Conservation (phyloP, 2,329 filamentous ascomycete species). For the Phialophora macrospora region DNA sequence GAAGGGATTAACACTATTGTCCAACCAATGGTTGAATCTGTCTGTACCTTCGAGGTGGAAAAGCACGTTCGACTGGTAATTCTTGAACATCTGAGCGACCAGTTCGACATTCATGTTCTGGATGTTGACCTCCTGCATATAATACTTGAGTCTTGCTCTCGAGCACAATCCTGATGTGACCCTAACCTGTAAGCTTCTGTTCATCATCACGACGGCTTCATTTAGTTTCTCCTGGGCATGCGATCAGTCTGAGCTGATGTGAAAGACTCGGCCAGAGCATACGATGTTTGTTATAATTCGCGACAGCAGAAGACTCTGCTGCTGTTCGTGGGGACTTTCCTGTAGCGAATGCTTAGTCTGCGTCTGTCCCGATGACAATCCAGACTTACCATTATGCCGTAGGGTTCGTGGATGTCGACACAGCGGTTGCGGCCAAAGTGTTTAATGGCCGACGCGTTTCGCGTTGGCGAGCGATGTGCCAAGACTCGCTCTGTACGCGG, state of each 20-base stretch:
- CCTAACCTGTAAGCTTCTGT: slow-evolving; percentile 81
- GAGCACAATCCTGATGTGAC: background rate
- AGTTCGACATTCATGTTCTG: slow-evolving; percentile 99
- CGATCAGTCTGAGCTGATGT: slow-evolving; percentile 31
- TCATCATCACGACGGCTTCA: slow-evolving; percentile 88
- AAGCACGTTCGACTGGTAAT: slow-evolving; percentile 96
- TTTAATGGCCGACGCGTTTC: background rate
- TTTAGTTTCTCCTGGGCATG: slow-evolving; percentile 86
- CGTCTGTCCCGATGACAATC: background rate
- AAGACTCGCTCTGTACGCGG: background rate
- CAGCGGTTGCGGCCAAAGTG: background rate
- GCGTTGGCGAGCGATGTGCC: background rate
- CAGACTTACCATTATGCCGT: background rate
- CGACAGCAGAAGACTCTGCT: slow-evolving; percentile 89
- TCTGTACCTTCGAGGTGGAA: slow-evolving; percentile 90
- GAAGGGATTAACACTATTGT: slow-evolving; percentile 16
- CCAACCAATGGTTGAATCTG: background rate
- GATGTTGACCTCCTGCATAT: slow-evolving; percentile 84
- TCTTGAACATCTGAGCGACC: slow-evolving; percentile 99
- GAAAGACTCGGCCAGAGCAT: slow-evolving; percentile 46
- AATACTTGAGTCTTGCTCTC: slow-evolving; percentile 6
- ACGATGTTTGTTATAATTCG: slow-evolving; percentile 98
- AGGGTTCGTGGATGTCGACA: background rate
- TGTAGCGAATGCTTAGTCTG: slow-evolving; percentile 40
- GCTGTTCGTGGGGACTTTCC: slow-evolving; percentile 97